Conservation (phyloP, 352 stramenopile genomes). For the Peronosclerospora sorghi region DNA sequence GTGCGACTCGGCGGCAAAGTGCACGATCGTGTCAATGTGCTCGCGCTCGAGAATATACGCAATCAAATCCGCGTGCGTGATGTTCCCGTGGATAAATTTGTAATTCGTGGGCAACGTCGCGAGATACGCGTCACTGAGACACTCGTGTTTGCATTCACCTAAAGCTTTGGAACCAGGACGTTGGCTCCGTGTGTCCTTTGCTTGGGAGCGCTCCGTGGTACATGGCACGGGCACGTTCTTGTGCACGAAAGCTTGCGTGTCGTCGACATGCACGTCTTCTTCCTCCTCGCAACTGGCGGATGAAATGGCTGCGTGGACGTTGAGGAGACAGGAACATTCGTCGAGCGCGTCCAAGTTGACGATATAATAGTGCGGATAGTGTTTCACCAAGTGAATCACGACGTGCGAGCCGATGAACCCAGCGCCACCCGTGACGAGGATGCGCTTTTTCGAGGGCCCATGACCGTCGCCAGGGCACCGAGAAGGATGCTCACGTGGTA, state of each 20-base stretch:
- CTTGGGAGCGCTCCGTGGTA: no score
- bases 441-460: no score
- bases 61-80: conserved; percentile 89
- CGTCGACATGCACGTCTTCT: no score
- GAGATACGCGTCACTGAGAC: conserved; percentile 10
- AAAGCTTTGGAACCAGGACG: no score
- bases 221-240: conserved; percentile 10
- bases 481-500: no score
- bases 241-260: no score
- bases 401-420: conserved; percentile 96
- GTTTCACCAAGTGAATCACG: conserved; percentile 92
- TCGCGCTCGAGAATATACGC: conserved; percentile 91
- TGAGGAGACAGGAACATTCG: conserved; percentile 62
- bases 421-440: conserved; percentile 94
- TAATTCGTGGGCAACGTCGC: conserved; percentile 51
- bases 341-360: conserved; percentile 92
- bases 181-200: no score
- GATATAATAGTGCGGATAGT: conserved; percentile 96
- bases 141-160: conserved; percentile 34
- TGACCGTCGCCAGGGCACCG: no score
- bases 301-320: conserved; percentile 52
- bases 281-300: conserved; percentile 4
- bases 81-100: conserved; percentile 98
- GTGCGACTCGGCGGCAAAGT: conserved; percentile 97
- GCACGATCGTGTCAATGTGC: conserved; percentile 95